Evolutionary conservation across 345 rosid genomes (phyloP).

Genomic region (Eutrema heterophyllum): DNA sequence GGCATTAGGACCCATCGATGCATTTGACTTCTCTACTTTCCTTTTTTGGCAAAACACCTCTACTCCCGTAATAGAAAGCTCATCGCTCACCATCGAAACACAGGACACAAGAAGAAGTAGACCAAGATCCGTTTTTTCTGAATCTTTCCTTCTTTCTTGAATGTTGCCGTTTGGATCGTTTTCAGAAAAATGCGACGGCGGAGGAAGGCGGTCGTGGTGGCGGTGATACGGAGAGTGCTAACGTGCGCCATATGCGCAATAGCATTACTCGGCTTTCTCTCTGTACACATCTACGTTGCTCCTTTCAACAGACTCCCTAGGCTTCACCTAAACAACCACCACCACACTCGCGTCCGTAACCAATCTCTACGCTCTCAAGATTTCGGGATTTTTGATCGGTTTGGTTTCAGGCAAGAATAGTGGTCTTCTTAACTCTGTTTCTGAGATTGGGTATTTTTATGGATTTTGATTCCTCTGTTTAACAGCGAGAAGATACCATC

Average conservation of each 20-base stretch:
- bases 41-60: constrained; percentile 12
- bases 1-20: background rate
- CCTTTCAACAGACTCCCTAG: constrained; percentile 44
- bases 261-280: constrained; percentile 38
- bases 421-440: background rate
- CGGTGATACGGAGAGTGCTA: constrained; percentile 42
- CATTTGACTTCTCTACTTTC: constrained; percentile 18
- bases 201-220: constrained; percentile 46
- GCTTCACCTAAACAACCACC: constrained; percentile 39
- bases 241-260: constrained; percentile 58
- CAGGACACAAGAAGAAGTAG: background rate
- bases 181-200: constrained; percentile 30
- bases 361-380: background rate
- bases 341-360: constrained; percentile 30
- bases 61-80: constrained; percentile 15
- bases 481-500: constrained; percentile 32
- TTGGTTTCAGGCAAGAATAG: background rate
- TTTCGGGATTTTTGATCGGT: background rate
- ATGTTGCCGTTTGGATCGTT: constrained; percentile 5
- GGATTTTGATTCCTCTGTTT: background rate
- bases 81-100: background rate
- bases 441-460: background rate
- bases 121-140: constrained; percentile 21
- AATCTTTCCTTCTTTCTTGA: background rate
- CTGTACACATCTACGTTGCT: constrained; percentile 51